Conservation (phyloP, 2,329 filamentous ascomycete genomes). For the Epichloe elymi region DNA sequence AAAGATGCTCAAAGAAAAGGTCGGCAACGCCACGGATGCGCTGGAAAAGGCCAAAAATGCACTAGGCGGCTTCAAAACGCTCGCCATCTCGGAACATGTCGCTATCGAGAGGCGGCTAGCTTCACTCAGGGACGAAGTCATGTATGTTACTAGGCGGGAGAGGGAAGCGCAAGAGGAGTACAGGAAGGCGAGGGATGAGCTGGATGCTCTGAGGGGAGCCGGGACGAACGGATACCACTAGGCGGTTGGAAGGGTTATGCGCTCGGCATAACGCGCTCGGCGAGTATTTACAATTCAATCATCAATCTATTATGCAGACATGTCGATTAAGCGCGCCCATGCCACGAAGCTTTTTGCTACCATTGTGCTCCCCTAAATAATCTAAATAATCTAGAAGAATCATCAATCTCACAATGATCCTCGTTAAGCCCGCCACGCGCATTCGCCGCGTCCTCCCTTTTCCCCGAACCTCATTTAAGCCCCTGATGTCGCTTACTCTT, state of each 20-base stretch:
- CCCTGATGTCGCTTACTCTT: slow-evolving; percentile 13
- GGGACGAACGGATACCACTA: slow-evolving; percentile 26
- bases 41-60: slow-evolving; percentile 61
- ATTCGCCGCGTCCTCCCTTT: background rate
- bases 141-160: slow-evolving; percentile 67
- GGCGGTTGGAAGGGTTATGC: background rate
- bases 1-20: slow-evolving; percentile 68
- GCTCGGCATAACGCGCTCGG: background rate
- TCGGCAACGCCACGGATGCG: slow-evolving; percentile 58
- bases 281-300: too few relatives aligned
- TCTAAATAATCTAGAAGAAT: too few relatives aligned
- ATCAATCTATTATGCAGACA: too few relatives aligned
- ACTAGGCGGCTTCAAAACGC: slow-evolving; percentile 58
- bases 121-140: slow-evolving; percentile 68
- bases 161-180: slow-evolving; percentile 85
- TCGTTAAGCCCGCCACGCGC: too few relatives aligned
- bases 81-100: slow-evolving; percentile 68
- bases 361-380: too few relatives aligned
- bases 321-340: too few relatives aligned
- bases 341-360: too few relatives aligned
- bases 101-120: slow-evolving; percentile 61
- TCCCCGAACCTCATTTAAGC: background rate
- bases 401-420: too few relatives aligned
- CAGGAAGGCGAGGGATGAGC: slow-evolving; percentile 61
- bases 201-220: slow-evolving; percentile 42